Evolutionary conservation across 2,329 filamentous ascomycete species (phyloP).

Genomic region (Pseudocercospora fuligena): DNA sequence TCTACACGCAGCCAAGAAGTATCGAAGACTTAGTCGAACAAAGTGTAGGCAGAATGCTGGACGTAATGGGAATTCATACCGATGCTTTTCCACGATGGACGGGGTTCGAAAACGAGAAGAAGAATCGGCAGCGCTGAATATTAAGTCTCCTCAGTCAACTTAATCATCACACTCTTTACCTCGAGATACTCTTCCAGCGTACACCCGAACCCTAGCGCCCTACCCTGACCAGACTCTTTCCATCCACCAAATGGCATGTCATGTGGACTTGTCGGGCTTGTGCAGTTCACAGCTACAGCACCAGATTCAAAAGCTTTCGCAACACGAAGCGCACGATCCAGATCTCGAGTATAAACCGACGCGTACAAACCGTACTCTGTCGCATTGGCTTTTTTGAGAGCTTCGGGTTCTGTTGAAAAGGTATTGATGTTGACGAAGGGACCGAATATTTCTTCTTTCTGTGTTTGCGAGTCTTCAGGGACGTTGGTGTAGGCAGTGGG

Average conservation of each 20-base stretch:
- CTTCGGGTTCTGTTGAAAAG: conserved; percentile 42
- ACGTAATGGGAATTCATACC: conserved; percentile 10
- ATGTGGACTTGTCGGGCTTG: conserved; percentile 37
- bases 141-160: too few relatives aligned
- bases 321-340: conserved; percentile 43
- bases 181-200: too few relatives aligned
- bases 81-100: conserved; percentile 10
- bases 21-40: conserved; percentile 13
- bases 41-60: conserved; percentile 15
- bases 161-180: too few relatives aligned
- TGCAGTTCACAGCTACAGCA: conserved; percentile 47
- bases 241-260: conserved; percentile 49
- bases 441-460: conserved; percentile 45
- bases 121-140: too few relatives aligned
- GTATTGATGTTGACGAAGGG: conserved; percentile 44
- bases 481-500: conserved; percentile 53
- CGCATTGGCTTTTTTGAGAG: conserved; percentile 41
- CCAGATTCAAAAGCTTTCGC: conserved; percentile 47
- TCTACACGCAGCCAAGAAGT: conserved; percentile 43
- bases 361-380: conserved; percentile 45
- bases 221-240: conserved; percentile 39
- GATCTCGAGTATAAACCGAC: conserved; percentile 43
- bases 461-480: conserved; percentile 44
- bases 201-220: too few relatives aligned
- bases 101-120: neutral